These are phyloP conservation scores for Wilcoxina mikolae DNA, from an alignment of 495 filamentous ascomycete species.

Conservation along the genomic window DNA sequence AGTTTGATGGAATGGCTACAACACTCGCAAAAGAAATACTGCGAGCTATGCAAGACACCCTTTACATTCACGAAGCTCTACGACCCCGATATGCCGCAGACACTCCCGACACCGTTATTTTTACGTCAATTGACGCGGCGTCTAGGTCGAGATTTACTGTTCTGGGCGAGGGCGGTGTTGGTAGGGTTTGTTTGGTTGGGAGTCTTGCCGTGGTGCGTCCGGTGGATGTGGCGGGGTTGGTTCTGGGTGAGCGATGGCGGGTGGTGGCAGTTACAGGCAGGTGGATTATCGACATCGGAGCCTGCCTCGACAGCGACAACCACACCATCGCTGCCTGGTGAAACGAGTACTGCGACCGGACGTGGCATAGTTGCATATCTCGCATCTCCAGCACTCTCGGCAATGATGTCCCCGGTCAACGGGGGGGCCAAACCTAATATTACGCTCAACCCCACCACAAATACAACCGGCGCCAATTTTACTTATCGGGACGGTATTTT, in stretches of 20 bases:
- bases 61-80: slow-evolving; percentile 98
- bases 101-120: slow-evolving; percentile 66
- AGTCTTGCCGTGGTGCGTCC: slow-evolving; percentile 78
- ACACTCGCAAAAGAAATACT: slow-evolving; percentile 97
- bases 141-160: slow-evolving; percentile 49
- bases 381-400: slow-evolving; percentile 12
- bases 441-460: slow-evolving; percentile 6
- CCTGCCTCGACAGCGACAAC: not conserved
- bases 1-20: slow-evolving; percentile 89
- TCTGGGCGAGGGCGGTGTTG: slow-evolving; percentile 60
- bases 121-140: slow-evolving; percentile 59
- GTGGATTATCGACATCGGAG: not conserved
- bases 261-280: slow-evolving; percentile 38
- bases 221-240: slow-evolving; percentile 74
- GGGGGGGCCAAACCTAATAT: slow-evolving; percentile 11
- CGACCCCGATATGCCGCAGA: slow-evolving; percentile 75
- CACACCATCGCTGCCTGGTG: not conserved
- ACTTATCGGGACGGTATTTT: slow-evolving; percentile 16
- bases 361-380: slow-evolving; percentile 20
- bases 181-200: slow-evolving; percentile 79
- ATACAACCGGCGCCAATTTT: not conserved
- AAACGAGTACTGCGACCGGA: slow-evolving; percentile 18
- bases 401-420: slow-evolving; percentile 23
- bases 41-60: slow-evolving; percentile 95
- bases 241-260: slow-evolving; percentile 95